These are phyloP conservation scores for Colletotrichum sidae DNA, from an alignment of 2,329 filamentous ascomycete genomes.

Conservation along the genomic window DNA sequence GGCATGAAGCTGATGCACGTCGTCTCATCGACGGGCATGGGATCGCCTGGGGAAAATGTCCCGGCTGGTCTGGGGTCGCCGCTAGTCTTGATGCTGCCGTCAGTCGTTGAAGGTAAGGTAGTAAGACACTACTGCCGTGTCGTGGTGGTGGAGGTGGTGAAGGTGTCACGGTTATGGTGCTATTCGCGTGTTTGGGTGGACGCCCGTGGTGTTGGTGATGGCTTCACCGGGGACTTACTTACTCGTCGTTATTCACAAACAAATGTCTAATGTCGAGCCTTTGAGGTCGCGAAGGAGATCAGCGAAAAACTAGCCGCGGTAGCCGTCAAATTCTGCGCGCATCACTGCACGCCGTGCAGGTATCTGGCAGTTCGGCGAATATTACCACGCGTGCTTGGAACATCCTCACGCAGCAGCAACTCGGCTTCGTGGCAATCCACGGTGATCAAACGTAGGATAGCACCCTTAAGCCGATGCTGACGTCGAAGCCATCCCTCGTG, in stretches of 20 bases:
- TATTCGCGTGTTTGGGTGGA: no score
- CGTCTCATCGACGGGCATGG: slow-evolving; percentile 35
- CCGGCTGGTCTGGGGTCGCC: slow-evolving; percentile 13
- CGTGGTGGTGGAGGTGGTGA: no score
- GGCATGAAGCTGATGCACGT: slow-evolving; percentile 10
- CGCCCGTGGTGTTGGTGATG: not conserved
- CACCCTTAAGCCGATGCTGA: not conserved
- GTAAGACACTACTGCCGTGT: no score
- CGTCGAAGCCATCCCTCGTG: not conserved
- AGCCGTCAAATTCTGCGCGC: slow-evolving; percentile 13
- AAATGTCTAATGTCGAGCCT: no score
- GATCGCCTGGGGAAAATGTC: slow-evolving; percentile 2
- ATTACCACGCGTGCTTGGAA: slow-evolving; percentile 12
- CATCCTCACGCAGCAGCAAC: slow-evolving; percentile 1
- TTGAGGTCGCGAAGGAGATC: no score
- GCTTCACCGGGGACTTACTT: no score
- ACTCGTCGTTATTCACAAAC: no score
- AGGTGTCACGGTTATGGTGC: not conserved
- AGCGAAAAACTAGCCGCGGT: no score
- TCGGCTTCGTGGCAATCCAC: not conserved
- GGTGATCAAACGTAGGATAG: no score
- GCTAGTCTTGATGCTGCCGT: slow-evolving; percentile 1
- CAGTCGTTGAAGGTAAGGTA: not conserved
- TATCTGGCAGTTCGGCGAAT: slow-evolving; percentile 19
- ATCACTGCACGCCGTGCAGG: slow-evolving; percentile 14